Evolutionary conservation across 148 eudicot species (phyloP), one percentile per base, ranked within the genome.

Genomic region (Vaccinium darrowii): DNA sequence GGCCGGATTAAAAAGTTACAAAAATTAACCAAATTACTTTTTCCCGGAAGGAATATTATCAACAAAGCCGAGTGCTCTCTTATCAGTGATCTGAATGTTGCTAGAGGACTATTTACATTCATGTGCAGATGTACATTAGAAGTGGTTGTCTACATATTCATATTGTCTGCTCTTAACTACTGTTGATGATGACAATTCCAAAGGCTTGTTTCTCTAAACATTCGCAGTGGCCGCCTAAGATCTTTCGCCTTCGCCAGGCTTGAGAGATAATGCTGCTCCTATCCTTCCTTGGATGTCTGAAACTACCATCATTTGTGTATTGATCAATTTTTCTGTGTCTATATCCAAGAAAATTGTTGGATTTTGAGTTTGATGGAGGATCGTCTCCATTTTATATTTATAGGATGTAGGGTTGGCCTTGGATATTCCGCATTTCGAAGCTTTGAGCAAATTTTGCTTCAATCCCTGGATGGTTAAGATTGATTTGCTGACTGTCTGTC

Each of bases 181-280:
- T 18, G 65, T 58, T 58, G 65, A 58, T 58, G 65, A 58, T 58
- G 65, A 58, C 23, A 58, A 86, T 72, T 53, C 11, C 0, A 0
- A 83, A 89, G 91, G 93, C 92, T 88, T 88, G 92, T 91, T 90
- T 92, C 92, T 91, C 92, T 83, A 83, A 87, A 89, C 93, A 91
- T 90, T 90, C 92, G 92, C 92, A 92, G 92, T 90, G 83, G 93
- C 92, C 91, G 90, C 78, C 94, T 84, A 36, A 90, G 93, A 89
- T 83, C 92, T 91, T 90, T 91, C 92, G 92, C 91, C 95, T 67
- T 90, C 12, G 81, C 63, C 81, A 36, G 63, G 81, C 81, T 78
- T 78, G 81, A 78, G 81, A 53, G 58, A 51, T 78, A 16, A 14
- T 78, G 47, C 4, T 53, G 81, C 60, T 65, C 10, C 72, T 1